Conservation (phyloP, 2,329 filamentous ascomycete species). For the Fusarium longipes region DNA sequence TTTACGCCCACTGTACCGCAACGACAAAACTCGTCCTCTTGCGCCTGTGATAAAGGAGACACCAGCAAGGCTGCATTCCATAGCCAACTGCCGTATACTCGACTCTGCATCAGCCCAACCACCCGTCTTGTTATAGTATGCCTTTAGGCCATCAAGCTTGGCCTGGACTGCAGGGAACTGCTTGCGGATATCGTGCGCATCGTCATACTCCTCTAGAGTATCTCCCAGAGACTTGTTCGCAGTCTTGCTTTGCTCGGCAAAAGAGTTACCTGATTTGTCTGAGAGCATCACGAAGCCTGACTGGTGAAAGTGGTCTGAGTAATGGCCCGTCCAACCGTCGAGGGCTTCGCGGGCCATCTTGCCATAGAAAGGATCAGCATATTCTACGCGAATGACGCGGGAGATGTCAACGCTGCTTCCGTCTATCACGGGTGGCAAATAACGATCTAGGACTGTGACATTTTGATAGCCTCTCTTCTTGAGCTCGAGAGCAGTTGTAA, state of each 20-base stretch:
- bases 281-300: constrained; percentile 50
- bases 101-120: constrained; percentile 51
- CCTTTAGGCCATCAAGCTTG: constrained; percentile 40
- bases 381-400: constrained; percentile 64
- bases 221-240: constrained; percentile 31
- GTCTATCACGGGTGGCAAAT: constrained; percentile 51
- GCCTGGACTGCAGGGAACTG: constrained; percentile 39
- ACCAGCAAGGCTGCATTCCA: constrained; percentile 45
- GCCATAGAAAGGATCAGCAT: constrained; percentile 71
- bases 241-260: constrained; percentile 36
- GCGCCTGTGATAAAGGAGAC: constrained; percentile 49
- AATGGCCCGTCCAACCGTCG: constrained; percentile 44
- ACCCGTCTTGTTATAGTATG: constrained; percentile 46
- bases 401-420: constrained; percentile 57
- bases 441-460: constrained; percentile 60
- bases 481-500: constrained; percentile 62
- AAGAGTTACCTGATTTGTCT: constrained; percentile 31
- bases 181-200: constrained; percentile 36
- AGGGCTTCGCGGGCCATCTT: constrained; percentile 60
- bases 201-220: constrained; percentile 40
- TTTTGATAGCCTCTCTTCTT: constrained; percentile 56
- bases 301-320: constrained; percentile 47
- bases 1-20: constrained; percentile 29
- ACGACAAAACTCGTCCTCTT: constrained; percentile 44
- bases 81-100: constrained; percentile 44